These are phyloP conservation scores for Leccinum variicolor DNA, from an alignment of 768 basidiomycete genomes.

Conservation along the genomic window DNA sequence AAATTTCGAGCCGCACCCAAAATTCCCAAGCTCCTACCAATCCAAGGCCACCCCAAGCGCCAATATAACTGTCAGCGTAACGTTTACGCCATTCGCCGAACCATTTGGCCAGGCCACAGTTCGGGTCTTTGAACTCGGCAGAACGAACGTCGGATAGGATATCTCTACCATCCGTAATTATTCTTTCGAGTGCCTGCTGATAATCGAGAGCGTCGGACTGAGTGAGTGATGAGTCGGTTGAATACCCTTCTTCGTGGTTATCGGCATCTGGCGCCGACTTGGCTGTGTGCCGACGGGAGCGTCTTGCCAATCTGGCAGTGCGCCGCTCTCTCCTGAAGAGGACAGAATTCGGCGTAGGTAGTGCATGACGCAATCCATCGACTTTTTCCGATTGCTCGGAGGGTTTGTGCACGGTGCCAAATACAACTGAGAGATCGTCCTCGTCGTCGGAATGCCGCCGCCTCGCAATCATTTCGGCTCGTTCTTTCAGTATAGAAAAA, in stretches of 20 bases:
- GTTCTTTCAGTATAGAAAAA: conserved; percentile 69
- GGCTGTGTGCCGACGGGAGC: conserved; percentile 38
- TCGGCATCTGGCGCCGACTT: conserved; percentile 27
- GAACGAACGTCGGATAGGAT: conserved; percentile 81
- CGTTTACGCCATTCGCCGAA: conserved; percentile 72
- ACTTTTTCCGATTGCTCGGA: conserved; percentile 39
- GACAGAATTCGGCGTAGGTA: conserved; percentile 45
- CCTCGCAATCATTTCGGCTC: conserved; percentile 60
- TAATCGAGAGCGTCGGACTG: conserved; percentile 71
- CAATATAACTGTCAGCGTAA: conserved; percentile 77
- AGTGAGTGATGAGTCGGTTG: conserved; percentile 76
- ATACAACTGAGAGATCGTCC: conserved; percentile 73
- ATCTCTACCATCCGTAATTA: conserved; percentile 48
- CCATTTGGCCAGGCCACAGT: conserved; percentile 61
- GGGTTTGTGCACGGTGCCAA: conserved; percentile 49
- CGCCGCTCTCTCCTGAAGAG: conserved; percentile 53
- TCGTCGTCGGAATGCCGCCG: conserved; percentile 75
- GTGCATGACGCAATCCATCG: conserved; percentile 60
- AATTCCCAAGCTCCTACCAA: conserved; percentile 92
- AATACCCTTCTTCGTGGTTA: conserved; percentile 71
- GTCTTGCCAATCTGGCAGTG: conserved; percentile 55
- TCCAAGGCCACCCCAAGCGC: conserved; percentile 88
- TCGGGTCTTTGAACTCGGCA: conserved; percentile 80
- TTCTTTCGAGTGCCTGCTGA: conserved; percentile 51
- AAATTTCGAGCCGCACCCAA: conserved; percentile 82